These are phyloP conservation scores for Neospora caninum DNA, from an alignment of 169 alveolate genomes.

Conservation along the genomic window DNA sequence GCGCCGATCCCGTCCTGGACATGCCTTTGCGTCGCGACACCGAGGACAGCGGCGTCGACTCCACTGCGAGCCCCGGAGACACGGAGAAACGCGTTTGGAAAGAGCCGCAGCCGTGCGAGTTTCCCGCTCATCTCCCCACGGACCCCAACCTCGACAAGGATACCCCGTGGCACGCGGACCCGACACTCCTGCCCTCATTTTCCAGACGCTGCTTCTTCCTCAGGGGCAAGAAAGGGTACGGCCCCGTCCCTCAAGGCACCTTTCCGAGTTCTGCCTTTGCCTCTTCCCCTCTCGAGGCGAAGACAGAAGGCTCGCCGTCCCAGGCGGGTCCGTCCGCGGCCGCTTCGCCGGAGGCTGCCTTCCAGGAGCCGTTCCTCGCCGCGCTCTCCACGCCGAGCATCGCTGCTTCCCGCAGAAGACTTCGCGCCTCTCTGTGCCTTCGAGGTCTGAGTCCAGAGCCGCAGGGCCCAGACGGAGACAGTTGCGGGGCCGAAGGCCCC, in stretches of 20 bases:
- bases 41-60: not conserved
- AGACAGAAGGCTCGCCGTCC: too few relatives aligned
- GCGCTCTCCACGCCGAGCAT: not conserved
- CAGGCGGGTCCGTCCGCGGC: not conserved
- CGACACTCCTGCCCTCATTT: not conserved
- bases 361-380: not conserved
- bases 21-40: not conserved
- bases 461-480: not conserved
- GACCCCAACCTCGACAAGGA: too few relatives aligned
- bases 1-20: slow-evolving; percentile 25
- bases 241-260: not conserved
- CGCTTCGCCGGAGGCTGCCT: not conserved
- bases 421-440: not conserved
- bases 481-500: not conserved
- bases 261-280: not conserved
- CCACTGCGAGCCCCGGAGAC: not conserved
- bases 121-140: too few relatives aligned
- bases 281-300: not conserved
- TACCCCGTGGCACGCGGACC: too few relatives aligned
- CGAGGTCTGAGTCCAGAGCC: not conserved
- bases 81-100: too few relatives aligned
- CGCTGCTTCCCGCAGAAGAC: not conserved
- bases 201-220: not conserved
- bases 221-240: not conserved
- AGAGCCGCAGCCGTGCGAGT: too few relatives aligned